phyloP scores from a whole-genome alignment of 805 yeast species.

The Zygosaccharomyces siamensis region DNA sequence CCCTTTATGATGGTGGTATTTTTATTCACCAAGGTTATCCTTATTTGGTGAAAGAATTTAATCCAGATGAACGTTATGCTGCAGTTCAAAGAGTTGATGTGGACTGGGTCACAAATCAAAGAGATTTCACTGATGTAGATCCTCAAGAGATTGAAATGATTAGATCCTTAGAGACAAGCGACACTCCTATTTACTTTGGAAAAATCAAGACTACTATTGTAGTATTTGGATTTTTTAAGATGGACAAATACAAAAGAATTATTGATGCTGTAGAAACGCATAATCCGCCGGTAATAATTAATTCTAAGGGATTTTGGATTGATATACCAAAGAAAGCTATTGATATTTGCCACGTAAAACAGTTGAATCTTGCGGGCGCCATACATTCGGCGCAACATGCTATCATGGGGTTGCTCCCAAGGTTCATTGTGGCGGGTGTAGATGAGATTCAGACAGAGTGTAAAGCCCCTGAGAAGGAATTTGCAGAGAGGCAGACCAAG shows the following conservation, averaged over 20 bases:
- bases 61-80: constrained; percentile 73
- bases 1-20: constrained; percentile 88
- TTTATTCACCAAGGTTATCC: constrained; percentile 92
- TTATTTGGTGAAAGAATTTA: constrained; percentile 78
- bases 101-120: constrained; percentile 87
- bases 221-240: constrained; percentile 91
- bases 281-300: constrained; percentile 70
- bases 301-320: constrained; percentile 86
- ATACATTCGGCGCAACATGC: constrained; percentile 98
- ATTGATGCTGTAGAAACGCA: constrained; percentile 90
- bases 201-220: constrained; percentile 62
- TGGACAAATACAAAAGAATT: constrained; percentile 70
- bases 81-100: constrained; percentile 84
- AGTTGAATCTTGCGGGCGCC: constrained; percentile 74
- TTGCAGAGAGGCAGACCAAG: constrained; percentile 65
- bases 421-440: constrained; percentile 63
- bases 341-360: constrained; percentile 50
- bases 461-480: constrained; percentile 95
- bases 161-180: constrained; percentile 47
- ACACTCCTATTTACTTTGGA: constrained; percentile 71
- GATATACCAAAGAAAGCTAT: constrained; percentile 71
- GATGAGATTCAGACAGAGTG: constrained; percentile 90
- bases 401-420: constrained; percentile 70
- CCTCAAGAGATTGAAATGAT: constrained; percentile 68
- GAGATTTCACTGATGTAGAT: constrained; percentile 92